Evolutionary conservation across 768 basidiomycete species (phyloP).

Genomic region (Trametes meyenii): DNA sequence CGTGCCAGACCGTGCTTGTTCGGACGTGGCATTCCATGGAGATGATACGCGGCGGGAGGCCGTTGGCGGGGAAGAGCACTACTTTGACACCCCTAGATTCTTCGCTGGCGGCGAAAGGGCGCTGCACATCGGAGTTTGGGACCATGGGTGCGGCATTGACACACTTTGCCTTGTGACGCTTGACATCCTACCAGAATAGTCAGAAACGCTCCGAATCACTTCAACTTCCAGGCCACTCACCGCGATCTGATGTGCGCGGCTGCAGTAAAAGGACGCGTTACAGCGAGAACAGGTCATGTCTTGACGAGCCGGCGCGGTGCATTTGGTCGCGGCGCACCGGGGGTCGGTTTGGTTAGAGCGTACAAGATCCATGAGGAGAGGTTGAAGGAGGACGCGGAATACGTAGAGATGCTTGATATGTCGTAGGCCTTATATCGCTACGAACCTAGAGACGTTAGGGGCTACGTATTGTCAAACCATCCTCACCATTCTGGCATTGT

Average conservation of each 20-base stretch:
- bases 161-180: background rate
- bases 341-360: background rate
- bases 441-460: too few relatives aligned
- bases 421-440: too few relatives aligned
- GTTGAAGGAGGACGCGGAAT: too few relatives aligned
- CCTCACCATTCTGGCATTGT: too few relatives aligned
- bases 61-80: constrained; percentile 8
- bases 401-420: too few relatives aligned
- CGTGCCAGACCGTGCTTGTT: background rate
- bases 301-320: background rate
- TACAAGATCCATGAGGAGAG: background rate
- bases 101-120: background rate
- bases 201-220: background rate
- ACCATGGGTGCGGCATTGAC: background rate
- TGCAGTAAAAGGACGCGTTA: background rate
- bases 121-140: background rate
- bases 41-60: constrained; percentile 1
- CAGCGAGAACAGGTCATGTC: background rate
- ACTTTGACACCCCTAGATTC: background rate
- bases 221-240: background rate
- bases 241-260: constrained; percentile 2
- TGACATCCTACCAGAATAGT: background rate
- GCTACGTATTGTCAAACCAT: too few relatives aligned
- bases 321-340: background rate
- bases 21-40: background rate